These are phyloP conservation scores for Didymella sp. DNA, from an alignment of 2,329 filamentous ascomycete species.

Conservation along the genomic window DNA sequence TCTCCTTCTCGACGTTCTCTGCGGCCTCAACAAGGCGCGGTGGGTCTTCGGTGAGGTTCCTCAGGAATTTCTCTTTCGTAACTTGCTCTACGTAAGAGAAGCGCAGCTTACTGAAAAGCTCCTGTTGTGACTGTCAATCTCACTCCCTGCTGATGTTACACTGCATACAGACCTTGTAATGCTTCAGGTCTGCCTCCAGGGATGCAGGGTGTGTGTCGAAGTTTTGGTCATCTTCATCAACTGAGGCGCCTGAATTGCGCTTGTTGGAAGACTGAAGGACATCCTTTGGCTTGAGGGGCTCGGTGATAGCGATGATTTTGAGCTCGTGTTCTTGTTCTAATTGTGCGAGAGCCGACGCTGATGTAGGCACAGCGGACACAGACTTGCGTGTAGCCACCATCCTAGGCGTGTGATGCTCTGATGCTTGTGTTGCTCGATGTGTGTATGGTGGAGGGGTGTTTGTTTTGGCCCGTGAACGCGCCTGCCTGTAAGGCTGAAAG, in stretches of 20 bases:
- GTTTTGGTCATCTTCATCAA: conserved; percentile 68
- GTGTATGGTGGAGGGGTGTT: conserved; percentile 30
- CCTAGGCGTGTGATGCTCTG: background rate
- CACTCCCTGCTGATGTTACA: background rate
- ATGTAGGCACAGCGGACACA: conserved; percentile 28
- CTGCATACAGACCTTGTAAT: conserved; percentile 71
- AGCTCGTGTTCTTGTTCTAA: conserved; percentile 67
- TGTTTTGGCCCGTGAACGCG: conserved; percentile 37
- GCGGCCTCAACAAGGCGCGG: conserved; percentile 81
- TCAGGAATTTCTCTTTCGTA: conserved; percentile 97
- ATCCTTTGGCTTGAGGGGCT: conserved; percentile 69
- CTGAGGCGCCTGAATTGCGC: conserved; percentile 67
- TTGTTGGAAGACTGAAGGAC: conserved; percentile 49
- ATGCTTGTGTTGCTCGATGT: background rate
- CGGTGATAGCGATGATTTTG: conserved; percentile 77
- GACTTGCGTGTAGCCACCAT: conserved; percentile 41
- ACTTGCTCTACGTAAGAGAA: conserved; percentile 99
- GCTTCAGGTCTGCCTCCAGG: conserved; percentile 80
- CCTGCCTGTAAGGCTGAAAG: conserved; percentile 26
- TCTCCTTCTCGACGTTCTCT: conserved; percentile 68
- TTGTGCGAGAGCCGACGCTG: conserved; percentile 55
- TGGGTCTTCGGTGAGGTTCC: conserved; percentile 87
- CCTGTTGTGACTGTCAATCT: conserved; percentile 54
- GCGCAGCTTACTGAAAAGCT: conserved; percentile 93
- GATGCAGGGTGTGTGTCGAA: conserved; percentile 71